Percentiles rank a stretch among this genome's conserved stretches.
Evolutionary conservation across 2,329 filamentous ascomycete genomes (phyloP).

Genomic region (Xylariaceae sp.): DNA sequence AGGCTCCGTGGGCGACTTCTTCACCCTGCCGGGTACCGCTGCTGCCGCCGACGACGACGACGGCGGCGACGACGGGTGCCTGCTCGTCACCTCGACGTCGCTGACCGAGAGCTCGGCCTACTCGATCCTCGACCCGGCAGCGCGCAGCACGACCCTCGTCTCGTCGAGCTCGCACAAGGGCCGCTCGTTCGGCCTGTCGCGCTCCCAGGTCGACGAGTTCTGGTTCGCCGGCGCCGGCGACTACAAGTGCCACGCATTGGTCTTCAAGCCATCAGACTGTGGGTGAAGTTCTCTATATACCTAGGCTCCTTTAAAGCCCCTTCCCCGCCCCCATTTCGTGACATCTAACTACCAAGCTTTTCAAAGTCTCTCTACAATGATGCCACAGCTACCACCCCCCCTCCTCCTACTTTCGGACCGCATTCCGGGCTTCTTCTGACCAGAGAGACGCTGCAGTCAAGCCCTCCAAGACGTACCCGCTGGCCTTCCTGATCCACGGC

Average conservation of each 20-base stretch:
- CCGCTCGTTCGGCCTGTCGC: slow-evolving; percentile 57
- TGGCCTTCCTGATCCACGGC: slow-evolving; percentile 75
- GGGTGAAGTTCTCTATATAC: no score
- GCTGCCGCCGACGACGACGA: no score
- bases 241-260: slow-evolving; percentile 62
- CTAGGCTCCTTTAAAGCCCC: no score
- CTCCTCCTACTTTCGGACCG: no score
- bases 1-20: slow-evolving; percentile 47
- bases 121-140: slow-evolving; percentile 45
- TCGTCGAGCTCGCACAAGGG: slow-evolving; percentile 62
- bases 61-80: slow-evolving; percentile 31
- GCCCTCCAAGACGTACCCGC: slow-evolving; percentile 63
- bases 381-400: no score
- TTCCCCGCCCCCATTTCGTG: no score
- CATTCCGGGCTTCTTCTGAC: no score
- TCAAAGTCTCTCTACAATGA: no score
- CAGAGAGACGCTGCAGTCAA: no score
- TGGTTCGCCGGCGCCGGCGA: slow-evolving; percentile 59
- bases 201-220: slow-evolving; percentile 57
- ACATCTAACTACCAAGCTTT: no score
- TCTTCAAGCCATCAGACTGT: slow-evolving; percentile 60
- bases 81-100: slow-evolving; percentile 62
- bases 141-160: slow-evolving; percentile 33
- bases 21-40: slow-evolving; percentile 43
- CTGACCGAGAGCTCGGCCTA: slow-evolving; percentile 67